These are phyloP conservation scores for Spathaspora passalidarum DNA, from an alignment of 805 yeast species.

Conservation along the genomic window DNA sequence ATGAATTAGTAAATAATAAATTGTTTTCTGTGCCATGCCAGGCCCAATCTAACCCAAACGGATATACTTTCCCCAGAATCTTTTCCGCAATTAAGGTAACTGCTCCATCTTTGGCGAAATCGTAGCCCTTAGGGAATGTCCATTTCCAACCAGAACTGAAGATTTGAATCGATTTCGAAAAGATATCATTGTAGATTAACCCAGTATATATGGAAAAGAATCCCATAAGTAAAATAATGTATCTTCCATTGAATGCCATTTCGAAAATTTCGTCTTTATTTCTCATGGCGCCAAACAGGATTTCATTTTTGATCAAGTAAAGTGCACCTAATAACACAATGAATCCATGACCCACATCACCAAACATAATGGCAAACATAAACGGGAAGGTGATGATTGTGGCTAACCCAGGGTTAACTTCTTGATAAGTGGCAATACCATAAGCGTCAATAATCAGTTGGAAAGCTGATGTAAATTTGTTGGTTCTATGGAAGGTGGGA, in stretches of 20 bases:
- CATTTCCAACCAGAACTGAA: conserved; percentile 71
- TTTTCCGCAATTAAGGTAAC: conserved; percentile 46
- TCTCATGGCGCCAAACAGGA: conserved; percentile 45
- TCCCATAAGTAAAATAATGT: conserved; percentile 69
- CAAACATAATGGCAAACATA: conserved; percentile 83
- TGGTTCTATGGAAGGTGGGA: conserved; percentile 68
- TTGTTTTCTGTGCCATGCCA: conserved; percentile 84
- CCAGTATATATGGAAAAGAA: conserved; percentile 73
- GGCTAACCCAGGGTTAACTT: conserved; percentile 73
- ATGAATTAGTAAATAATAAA: conserved; percentile 65
- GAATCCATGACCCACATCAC: conserved; percentile 79
- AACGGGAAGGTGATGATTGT: conserved; percentile 75
- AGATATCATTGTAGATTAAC: conserved; percentile 66
- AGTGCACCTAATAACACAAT: conserved; percentile 56
- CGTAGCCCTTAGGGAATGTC: conserved; percentile 66
- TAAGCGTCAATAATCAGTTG: conserved; percentile 75
- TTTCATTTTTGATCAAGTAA: conserved; percentile 54
- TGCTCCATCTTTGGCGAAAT: conserved; percentile 58
- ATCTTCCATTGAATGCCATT: conserved; percentile 73
- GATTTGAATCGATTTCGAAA: conserved; percentile 66
- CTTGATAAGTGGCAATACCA: conserved; percentile 73
- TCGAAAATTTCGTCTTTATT: conserved; percentile 73
- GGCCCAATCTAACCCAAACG: conserved; percentile 65
- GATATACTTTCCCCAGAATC: conserved; percentile 46
- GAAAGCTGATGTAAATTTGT: conserved; percentile 66